A percentile compares a stretch with the other conserved stretches of the same genome.
Evolutionary conservation across 2,329 filamentous ascomycete species (phyloP).

Genomic region (Arthrobotrys conoides): DNA sequence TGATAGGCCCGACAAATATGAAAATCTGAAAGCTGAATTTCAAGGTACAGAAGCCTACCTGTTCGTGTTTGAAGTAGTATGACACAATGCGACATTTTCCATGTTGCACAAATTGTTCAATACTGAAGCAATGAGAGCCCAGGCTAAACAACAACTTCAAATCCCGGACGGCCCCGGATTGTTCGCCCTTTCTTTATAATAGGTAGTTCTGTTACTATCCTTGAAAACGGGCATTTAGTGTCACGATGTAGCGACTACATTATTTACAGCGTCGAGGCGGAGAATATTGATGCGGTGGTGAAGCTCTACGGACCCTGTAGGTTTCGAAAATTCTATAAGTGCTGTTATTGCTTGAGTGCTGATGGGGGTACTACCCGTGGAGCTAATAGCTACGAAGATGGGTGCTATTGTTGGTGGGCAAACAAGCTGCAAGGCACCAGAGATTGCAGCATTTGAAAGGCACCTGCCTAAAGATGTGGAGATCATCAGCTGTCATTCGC

Average conservation of each 20-base stretch:
- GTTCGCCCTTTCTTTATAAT: conserved; percentile 30
- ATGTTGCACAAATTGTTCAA: conserved; percentile 61
- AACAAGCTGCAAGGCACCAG: conserved; percentile 97
- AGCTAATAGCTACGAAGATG: conserved; percentile 83
- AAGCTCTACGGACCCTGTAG: conserved; percentile 92
- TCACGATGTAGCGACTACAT: conserved; percentile 98
- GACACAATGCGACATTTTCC: conserved; percentile 7
- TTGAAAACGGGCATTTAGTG: conserved; percentile 94
- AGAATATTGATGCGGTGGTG: conserved; percentile 88
- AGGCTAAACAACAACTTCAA: conserved; percentile 37
- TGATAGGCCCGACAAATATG: conserved; percentile 90
- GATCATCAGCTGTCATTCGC: conserved; percentile 95
- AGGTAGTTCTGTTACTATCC: conserved; percentile 77
- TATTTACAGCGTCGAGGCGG: conserved; percentile 98
- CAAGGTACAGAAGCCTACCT: conserved; percentile 72
- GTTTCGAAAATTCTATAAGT: conserved; percentile 65
- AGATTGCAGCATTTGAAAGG: conserved; percentile 92
- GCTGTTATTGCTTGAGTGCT: not conserved
- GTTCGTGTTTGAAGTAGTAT: not conserved
- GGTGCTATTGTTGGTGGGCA: conserved; percentile 96
- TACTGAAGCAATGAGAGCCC: conserved; percentile 55
- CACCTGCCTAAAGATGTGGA: conserved; percentile 89
- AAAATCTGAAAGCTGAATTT: conserved; percentile 84
- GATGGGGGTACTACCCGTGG: not conserved
- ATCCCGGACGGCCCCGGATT: conserved; percentile 18